Evolutionary conservation across 768 basidiomycete species (phyloP), one percentile per base, ranked within the genome.

Genomic region (Tylopilus sp.): DNA sequence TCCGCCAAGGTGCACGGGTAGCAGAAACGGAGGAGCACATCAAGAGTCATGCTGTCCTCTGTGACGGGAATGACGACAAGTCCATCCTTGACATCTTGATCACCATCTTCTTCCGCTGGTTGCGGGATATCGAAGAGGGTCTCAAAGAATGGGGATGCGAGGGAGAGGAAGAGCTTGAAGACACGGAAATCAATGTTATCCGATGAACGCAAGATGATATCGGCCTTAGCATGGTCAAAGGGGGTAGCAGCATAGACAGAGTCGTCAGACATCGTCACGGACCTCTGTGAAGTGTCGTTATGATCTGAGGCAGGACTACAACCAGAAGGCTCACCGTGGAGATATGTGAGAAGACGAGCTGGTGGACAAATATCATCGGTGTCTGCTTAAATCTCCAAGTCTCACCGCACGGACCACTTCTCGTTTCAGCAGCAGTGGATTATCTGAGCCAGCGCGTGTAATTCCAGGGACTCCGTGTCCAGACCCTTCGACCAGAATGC

Each of bases 71-170:
- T 34, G 34, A 67, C 65, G 34, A 43, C 40, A 8, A 61, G 53
- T 5, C 57, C 51, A 28, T 63, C 58, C 33, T 34, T 57, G 30
- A 40, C 31, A 14, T 63, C 64, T 44, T 54, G 57, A 22, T 56
- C 54, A 6, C 42, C 36, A 11, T 7, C 41, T 19, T 17, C 55
- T 31, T 54, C 25, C 3, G 34, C 9, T 8, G 68, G 55, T 30
- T 72, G 64, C 9, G 68, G 65, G 8, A 72, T 54, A 25, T 56
- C 33, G 46, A 73, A 69, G 57, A 44, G 42, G 17, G 42, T 12
- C 29, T 44, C 42, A 11, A 44, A 44, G 28, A 74, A 60, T 0
- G 69, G 61, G 17, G 73, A 74, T 3, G 70, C 62, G 11, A 69
- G 60, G 24, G 66, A 42, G 14, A 42, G 41, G 25, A 42, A 42